phyloP scores from a whole-genome alignment of 2,329 filamentous ascomycete genomes.

The Juglanconis oblonga region DNA sequence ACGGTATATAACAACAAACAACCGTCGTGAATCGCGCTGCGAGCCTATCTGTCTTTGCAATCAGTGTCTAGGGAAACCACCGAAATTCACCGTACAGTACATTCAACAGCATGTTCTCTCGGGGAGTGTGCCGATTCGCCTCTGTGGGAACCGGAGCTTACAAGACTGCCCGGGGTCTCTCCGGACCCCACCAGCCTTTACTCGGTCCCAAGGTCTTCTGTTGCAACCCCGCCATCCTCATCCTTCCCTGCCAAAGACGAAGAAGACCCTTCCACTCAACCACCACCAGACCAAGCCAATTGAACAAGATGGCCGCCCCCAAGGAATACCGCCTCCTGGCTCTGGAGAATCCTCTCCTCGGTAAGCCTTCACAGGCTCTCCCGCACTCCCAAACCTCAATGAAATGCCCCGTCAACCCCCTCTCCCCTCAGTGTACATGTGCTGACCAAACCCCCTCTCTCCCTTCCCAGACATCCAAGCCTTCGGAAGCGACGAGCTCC shows the following conservation, averaged over 20 bases:
- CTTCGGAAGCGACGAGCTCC: constrained; percentile 73
- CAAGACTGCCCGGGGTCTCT: constrained; percentile 12
- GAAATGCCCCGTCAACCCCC: neutral
- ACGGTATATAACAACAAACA: constrained; percentile 1
- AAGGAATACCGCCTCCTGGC: constrained; percentile 88
- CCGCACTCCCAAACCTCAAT: constrained; percentile 14
- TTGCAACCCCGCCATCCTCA: constrained; percentile 28
- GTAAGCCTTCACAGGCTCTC: constrained; percentile 47
- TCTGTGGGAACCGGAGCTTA: constrained; percentile 6
- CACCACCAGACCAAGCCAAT: constrained; percentile 19
- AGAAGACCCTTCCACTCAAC: constrained; percentile 19
- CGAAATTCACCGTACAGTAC: constrained; percentile 7
- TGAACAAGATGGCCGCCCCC: constrained; percentile 62
- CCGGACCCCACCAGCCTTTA: constrained; percentile 14
- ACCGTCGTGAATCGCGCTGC: neutral
- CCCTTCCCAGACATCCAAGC: constrained; percentile 78
- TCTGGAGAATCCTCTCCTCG: constrained; percentile 96
- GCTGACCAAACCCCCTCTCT: neutral
- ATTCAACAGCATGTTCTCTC: constrained; percentile 7
- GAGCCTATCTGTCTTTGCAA: neutral
- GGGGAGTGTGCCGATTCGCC: constrained; percentile 13
- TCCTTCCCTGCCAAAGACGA: constrained; percentile 22
- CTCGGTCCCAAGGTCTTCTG: constrained; percentile 14
- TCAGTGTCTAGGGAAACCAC: neutral
- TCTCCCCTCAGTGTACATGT: neutral